phyloP scores from a whole-genome alignment of 768 basidiomycete species.

The Amanita phalloides region DNA sequence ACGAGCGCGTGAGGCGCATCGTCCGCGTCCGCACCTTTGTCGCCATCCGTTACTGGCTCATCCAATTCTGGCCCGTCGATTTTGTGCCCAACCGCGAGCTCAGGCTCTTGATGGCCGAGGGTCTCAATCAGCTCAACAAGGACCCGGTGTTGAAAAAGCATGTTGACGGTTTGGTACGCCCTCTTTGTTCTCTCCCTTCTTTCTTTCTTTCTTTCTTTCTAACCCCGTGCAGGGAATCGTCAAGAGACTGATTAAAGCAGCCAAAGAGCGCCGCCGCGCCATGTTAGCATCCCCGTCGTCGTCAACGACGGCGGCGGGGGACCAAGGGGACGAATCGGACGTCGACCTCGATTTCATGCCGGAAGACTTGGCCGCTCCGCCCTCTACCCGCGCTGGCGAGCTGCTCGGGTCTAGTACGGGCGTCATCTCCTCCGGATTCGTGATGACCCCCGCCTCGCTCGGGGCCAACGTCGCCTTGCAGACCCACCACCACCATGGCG shows the following conservation, averaged over 20 bases:
- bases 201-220: too few species aligned
- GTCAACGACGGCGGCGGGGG: too few species aligned
- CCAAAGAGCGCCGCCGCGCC: constrained; percentile 67
- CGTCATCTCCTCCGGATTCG: background rate
- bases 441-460: constrained; percentile 41
- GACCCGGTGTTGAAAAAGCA: constrained; percentile 63
- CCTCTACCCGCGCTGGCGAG: background rate
- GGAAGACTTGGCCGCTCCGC: constrained; percentile 28
- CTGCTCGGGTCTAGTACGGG: background rate
- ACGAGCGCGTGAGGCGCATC: constrained; percentile 64
- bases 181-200: background rate
- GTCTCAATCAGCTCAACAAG: constrained; percentile 68
- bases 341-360: constrained; percentile 70
- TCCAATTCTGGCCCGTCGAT: constrained; percentile 85
- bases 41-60: constrained; percentile 82
- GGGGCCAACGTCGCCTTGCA: constrained; percentile 44
- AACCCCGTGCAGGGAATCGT: constrained; percentile 45
- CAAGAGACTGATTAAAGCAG: constrained; percentile 72
- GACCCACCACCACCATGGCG: constrained; percentile 18
- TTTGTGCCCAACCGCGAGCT: constrained; percentile 76
- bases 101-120: constrained; percentile 59
- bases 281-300: background rate
- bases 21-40: constrained; percentile 86
- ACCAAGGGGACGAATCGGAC: constrained; percentile 51
- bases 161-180: constrained; percentile 60